Conservation (phyloP, 352 stramenopile genomes). For the Globisporangium nagaii region DNA sequence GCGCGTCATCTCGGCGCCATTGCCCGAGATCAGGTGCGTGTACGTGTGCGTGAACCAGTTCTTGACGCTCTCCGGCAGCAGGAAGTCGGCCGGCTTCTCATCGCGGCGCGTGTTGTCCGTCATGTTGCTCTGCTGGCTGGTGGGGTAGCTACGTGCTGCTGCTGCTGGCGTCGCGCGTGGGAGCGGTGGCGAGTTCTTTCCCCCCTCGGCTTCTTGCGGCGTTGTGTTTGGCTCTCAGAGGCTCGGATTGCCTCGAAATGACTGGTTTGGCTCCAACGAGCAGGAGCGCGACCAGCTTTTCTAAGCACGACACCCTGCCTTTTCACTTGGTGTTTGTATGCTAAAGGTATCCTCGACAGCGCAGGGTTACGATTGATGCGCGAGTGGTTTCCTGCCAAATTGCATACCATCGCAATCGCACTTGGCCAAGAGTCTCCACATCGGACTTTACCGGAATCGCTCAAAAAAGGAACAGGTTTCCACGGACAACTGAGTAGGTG, state of each 20-base stretch:
- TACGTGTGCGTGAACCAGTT: slow-evolving; percentile 87
- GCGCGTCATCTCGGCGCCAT: slow-evolving; percentile 75
- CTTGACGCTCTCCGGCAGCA: slow-evolving; percentile 85
- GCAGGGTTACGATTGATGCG: slow-evolving; percentile 4
- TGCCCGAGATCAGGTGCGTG: slow-evolving; percentile 79
- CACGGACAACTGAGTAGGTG: too few relatives aligned
- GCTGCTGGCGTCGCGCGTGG: not conserved
- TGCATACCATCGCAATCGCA: too few relatives aligned
- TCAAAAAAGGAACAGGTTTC: too few relatives aligned
- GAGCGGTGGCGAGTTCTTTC: too few relatives aligned
- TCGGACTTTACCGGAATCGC: too few relatives aligned
- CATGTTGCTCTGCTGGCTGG: slow-evolving; percentile 12
- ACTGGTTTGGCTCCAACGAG: slow-evolving; percentile 30
- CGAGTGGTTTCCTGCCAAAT: too few relatives aligned
- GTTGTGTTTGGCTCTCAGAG: slow-evolving; percentile 4
- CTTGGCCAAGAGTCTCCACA: too few relatives aligned
- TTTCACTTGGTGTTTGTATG: slow-evolving; percentile 23
- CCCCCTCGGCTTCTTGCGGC: slow-evolving; percentile 5
- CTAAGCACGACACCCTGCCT: slow-evolving; percentile 21
- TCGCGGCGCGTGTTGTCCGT: slow-evolving; percentile 52
- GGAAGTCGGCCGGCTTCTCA: slow-evolving; percentile 83
- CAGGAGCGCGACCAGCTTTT: slow-evolving; percentile 11
- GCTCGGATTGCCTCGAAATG: slow-evolving; percentile 24
- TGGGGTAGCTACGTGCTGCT: slow-evolving; percentile 1
- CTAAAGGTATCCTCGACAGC: not conserved